Base-by-base conservation (phyloP, 2,329 filamentous ascomycete species). In the Nothophoma quercina region DNA sequence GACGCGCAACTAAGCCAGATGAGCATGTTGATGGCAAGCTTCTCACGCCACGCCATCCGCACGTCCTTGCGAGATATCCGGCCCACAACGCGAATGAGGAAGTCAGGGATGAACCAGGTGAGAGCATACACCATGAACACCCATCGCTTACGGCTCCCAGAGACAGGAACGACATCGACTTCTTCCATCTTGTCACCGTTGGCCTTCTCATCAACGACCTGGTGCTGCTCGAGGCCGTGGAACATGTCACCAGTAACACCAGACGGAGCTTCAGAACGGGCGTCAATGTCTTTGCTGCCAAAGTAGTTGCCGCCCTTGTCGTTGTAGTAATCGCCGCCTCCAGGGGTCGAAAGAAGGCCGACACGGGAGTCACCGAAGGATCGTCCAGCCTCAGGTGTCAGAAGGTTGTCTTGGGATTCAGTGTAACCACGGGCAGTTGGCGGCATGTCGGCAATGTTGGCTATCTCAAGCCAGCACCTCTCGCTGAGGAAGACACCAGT, bases 401-500 rank as follows among this genome's bases (percentile, higher is more conserved):
- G 81, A 3, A 82, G 81, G 12, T 86, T 77, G 3, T 87, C 86
- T 6, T 64, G 63, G 7, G 65, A 68, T 8, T 63, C 44, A 18
- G 48, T 51, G 16, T 63, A 43, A 2, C 59, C 65, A 16, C 67
- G 69, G 4, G 59, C 79, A 76, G 89, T 79, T 10, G 81, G 85
- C 32, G 63, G 53, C 18, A 68, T 46, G 7, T 87, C 86, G 4
- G 79, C 75, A 1, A 96, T 80, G 59, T 89, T 88, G 10, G 92
- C 86, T 58, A 98, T 84, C 68, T 97, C 92, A 62, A 95, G 85
- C 95, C 95, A 99, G 78, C 92, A 96, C 53, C 91, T 83, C 76
- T 99, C 95, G 69, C 93, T 98, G 23, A 99, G 80, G 77, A 99
- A 99, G 5, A 99, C 87, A 57, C 95, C 95, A 1, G 95, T 99